A percentile compares a stretch with the other conserved stretches of the same genome.
Evolutionary conservation across 225 moss, liverwort and hornwort species (phyloP).

Genomic region (Polytrichum commune): DNA sequence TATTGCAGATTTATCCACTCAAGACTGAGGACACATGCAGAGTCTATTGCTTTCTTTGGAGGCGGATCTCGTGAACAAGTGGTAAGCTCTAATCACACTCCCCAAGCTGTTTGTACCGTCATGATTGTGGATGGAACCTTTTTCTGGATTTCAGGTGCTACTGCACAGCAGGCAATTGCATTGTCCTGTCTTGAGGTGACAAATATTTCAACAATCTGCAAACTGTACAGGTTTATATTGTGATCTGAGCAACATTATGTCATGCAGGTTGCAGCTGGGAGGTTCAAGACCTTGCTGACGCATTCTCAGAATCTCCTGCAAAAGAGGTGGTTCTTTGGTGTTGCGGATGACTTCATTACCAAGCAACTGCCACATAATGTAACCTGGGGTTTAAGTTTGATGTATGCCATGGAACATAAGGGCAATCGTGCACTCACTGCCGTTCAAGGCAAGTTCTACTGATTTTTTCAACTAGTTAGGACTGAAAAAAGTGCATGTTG

Average conservation of each 20-base stretch:
- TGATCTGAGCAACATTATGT: conserved; percentile 11
- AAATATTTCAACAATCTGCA: too few relatives aligned
- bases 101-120: background rate
- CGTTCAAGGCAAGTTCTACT: conserved; percentile 66
- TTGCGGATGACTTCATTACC: conserved; percentile 94
- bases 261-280: conserved; percentile 76
- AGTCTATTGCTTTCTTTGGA: conserved; percentile 96
- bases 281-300: conserved; percentile 77
- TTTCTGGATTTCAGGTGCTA: too few relatives aligned
- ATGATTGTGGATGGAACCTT: too few relatives aligned
- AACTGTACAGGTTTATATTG: too few relatives aligned
- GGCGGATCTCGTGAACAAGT: conserved; percentile 95
- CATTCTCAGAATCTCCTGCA: conserved; percentile 77
- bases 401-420: conserved; percentile 87
- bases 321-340: conserved; percentile 90
- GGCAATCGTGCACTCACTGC: conserved; percentile 81
- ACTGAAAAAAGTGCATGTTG: too few relatives aligned
- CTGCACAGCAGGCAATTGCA: too few relatives aligned
- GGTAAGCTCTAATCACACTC: conserved; percentile 45
- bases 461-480: background rate
- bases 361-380: conserved; percentile 99
- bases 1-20: conserved; percentile 77
- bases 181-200: too few relatives aligned
- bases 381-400: conserved; percentile 91
- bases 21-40: conserved; percentile 92